Evolutionary conservation across 208 protist species (phyloP).

Genomic region (Crithidia mellificae): DNA sequence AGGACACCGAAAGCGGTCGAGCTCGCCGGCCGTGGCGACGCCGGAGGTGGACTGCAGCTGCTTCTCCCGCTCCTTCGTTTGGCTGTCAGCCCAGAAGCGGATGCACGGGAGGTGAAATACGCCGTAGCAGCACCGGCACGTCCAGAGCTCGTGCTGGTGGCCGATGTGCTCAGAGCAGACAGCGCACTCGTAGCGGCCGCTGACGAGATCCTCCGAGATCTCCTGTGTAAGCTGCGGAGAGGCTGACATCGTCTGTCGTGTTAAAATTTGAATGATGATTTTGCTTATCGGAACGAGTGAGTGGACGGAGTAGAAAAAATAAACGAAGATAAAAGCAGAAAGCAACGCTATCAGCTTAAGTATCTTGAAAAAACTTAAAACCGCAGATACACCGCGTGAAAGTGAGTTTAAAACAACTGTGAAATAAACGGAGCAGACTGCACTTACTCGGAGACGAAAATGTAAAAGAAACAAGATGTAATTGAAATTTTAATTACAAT

Average conservation of each 20-base stretch:
- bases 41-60: constrained; percentile 31
- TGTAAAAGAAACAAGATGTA: too few species aligned
- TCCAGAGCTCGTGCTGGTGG: constrained; percentile 56
- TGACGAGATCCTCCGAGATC: constrained; percentile 52
- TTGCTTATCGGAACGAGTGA: too few species aligned
- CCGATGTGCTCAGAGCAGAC: constrained; percentile 68
- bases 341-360: too few species aligned
- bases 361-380: too few species aligned
- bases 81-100: constrained; percentile 50
- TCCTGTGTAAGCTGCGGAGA: constrained; percentile 37
- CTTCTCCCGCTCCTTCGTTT: constrained; percentile 52
- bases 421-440: too few species aligned
- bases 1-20: constrained; percentile 68
- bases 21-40: constrained; percentile 17
- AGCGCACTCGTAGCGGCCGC: constrained; percentile 64
- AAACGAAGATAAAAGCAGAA: too few species aligned
- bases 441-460: too few species aligned
- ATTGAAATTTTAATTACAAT: too few species aligned
- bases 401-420: too few species aligned
- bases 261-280: too few species aligned
- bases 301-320: too few species aligned
- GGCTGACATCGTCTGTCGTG: constrained; percentile 22
- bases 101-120: constrained; percentile 81
- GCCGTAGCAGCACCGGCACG: constrained; percentile 66
- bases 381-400: too few species aligned